phyloP scores from a whole-genome alignment of 805 yeast genomes.

The Teunomyces barrocoloradensis region DNA sequence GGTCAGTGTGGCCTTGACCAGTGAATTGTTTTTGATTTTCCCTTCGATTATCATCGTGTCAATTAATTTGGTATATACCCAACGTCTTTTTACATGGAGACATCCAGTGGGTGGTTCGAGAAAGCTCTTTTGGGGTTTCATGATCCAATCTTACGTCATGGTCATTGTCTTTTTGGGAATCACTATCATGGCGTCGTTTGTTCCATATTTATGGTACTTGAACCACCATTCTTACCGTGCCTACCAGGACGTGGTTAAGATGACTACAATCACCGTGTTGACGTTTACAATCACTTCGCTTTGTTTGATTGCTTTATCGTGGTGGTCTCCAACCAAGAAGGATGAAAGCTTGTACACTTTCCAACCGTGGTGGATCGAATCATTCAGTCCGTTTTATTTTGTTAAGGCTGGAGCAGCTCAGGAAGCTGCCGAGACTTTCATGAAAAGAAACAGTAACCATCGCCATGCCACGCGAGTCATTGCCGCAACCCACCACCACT shows the following conservation, averaged over 20 bases:
- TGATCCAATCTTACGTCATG: conserved; percentile 10
- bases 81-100: conserved; percentile 18
- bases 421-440: conserved; percentile 18
- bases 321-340: conserved; percentile 19
- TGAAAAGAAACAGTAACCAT: conserved; percentile 19
- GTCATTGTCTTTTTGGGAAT: conserved; percentile 10
- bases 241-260: conserved; percentile 12
- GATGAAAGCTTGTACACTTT: conserved; percentile 20
- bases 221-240: not conserved
- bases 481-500: conserved; percentile 21
- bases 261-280: conserved; percentile 11
- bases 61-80: conserved; percentile 16
- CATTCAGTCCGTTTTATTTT: conserved; percentile 18
- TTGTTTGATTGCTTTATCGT: conserved; percentile 17
- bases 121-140: conserved; percentile 14
- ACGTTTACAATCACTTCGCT: conserved; percentile 15
- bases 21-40: conserved; percentile 11
- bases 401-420: conserved; percentile 18
- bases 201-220: conserved; percentile 12
- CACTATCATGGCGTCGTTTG: conserved; percentile 11
- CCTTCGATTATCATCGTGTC: conserved; percentile 14
- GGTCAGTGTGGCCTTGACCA: conserved; percentile 11
- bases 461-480: conserved; percentile 22
- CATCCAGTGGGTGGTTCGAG: conserved; percentile 21
- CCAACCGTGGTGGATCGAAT: conserved; percentile 25